Evolutionary conservation across 1,139 yeast species (phyloP).

Genomic region (Yamadazyma sp.): DNA sequence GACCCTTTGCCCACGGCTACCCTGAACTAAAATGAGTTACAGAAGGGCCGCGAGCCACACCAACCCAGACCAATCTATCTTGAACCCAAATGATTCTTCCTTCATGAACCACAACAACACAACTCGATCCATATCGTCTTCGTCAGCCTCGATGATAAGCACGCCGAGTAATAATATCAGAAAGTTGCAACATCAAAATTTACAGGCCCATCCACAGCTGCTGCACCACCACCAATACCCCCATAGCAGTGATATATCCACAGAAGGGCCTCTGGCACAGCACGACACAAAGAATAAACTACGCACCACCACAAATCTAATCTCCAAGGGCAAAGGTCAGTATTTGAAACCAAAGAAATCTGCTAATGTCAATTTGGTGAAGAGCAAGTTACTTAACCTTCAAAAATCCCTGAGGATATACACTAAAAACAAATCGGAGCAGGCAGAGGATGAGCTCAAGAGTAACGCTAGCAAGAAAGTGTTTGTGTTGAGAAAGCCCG

Average conservation of each 20-base stretch:
- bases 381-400: slow-evolving; percentile 30
- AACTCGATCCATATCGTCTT: slow-evolving; percentile 32
- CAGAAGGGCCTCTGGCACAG: slow-evolving; percentile 1
- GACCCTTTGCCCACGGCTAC: too few relatives aligned
- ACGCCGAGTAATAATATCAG: slow-evolving; percentile 35
- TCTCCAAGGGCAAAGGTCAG: slow-evolving; percentile 12
- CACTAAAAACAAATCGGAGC: slow-evolving; percentile 8
- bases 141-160: slow-evolving; percentile 30
- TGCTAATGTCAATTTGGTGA: slow-evolving; percentile 25
- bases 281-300: slow-evolving; percentile 6
- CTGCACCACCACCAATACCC: slow-evolving; percentile 6
- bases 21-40: slow-evolving; percentile 13
- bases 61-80: slow-evolving; percentile 19
- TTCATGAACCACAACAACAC: slow-evolving; percentile 14
- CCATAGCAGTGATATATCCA: slow-evolving; percentile 2
- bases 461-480: slow-evolving; percentile 11
- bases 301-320: slow-evolving; percentile 9
- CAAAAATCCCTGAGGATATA: slow-evolving; percentile 24
- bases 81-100: slow-evolving; percentile 22
- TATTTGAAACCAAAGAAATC: slow-evolving; percentile 18
- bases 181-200: slow-evolving; percentile 18
- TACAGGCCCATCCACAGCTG: slow-evolving; percentile 17
- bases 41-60: slow-evolving; percentile 21
- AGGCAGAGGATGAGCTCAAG: slow-evolving; percentile 10
- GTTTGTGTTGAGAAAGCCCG: slow-evolving; percentile 19